phyloP scores from a whole-genome alignment of 495 filamentous ascomycete genomes.

The Cercophora scortea region DNA sequence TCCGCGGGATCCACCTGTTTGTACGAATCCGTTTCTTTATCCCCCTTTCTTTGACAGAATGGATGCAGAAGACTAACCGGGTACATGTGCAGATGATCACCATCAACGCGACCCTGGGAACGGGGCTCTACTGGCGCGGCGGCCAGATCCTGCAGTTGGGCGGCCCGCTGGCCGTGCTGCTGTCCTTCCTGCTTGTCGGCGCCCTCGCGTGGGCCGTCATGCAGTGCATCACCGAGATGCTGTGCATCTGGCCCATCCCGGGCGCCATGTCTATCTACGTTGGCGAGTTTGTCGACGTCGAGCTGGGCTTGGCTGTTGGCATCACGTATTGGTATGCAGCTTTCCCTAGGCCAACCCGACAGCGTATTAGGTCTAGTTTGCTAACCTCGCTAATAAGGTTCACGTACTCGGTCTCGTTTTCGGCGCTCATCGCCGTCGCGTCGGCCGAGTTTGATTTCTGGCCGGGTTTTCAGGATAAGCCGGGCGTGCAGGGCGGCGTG shows the following conservation, averaged over 20 bases:
- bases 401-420: slow-evolving; percentile 34
- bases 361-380: too few relatives aligned
- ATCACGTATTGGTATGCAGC: slow-evolving; percentile 36
- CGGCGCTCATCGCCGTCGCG: slow-evolving; percentile 30
- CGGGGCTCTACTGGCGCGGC: slow-evolving; percentile 39
- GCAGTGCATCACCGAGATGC: slow-evolving; percentile 42
- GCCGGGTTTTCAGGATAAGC: slow-evolving; percentile 1
- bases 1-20: slow-evolving; percentile 37
- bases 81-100: slow-evolving; percentile 27
- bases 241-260: slow-evolving; percentile 41
- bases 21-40: slow-evolving; percentile 17
- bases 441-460: slow-evolving; percentile 32
- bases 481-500: slow-evolving; percentile 9
- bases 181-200: slow-evolving; percentile 37
- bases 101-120: slow-evolving; percentile 38
- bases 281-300: slow-evolving; percentile 39
- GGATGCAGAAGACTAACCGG: too few relatives aligned
- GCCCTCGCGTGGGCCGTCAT: slow-evolving; percentile 36
- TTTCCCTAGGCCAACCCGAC: too few relatives aligned
- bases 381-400: too few relatives aligned
- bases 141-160: slow-evolving; percentile 35
- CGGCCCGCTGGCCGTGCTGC: slow-evolving; percentile 33
- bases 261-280: slow-evolving; percentile 40
- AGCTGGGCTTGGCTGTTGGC: slow-evolving; percentile 39
- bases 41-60: neutral